Conservation (phyloP, 2,329 filamentous ascomycete genomes). For the Hymenoscyphus linearis region DNA sequence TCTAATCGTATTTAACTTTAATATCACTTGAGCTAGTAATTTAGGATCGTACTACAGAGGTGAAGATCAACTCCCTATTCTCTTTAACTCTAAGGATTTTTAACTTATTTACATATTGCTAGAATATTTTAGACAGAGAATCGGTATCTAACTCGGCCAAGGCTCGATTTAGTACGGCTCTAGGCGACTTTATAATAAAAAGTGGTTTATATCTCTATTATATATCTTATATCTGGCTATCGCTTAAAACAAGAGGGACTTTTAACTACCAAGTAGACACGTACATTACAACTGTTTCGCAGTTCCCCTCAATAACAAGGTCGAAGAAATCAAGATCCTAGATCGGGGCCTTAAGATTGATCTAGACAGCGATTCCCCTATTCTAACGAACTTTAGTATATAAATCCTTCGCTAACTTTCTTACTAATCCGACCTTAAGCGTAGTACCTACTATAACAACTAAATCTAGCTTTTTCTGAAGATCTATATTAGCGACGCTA, state of each 20-base stretch:
- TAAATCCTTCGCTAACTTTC: background rate
- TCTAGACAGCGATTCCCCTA: background rate
- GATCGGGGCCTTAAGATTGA: background rate
- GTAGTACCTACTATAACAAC: background rate
- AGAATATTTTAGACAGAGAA: constrained; percentile 12
- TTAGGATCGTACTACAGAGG: background rate
- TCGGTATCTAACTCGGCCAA: constrained; percentile 10
- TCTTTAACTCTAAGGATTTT: constrained; percentile 9
- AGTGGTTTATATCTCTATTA: constrained; percentile 10
- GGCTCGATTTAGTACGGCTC: constrained; percentile 10
- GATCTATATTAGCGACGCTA: constrained; percentile 74
- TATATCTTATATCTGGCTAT: constrained; percentile 14
- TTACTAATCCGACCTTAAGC: background rate
- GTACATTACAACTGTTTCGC: constrained; percentile 68
- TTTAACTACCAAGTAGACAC: constrained; percentile 15
- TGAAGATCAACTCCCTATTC: constrained; percentile 7
- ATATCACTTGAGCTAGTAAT: constrained; percentile 1
- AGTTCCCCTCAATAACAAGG: constrained; percentile 31
- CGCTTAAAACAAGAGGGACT: constrained; percentile 13
- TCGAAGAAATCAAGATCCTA: background rate
- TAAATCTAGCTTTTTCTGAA: constrained; percentile 37
- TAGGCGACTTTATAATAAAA: constrained; percentile 13
- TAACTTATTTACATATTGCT: constrained; percentile 10
- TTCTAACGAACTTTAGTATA: background rate
- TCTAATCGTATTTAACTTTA: background rate